phyloP scores from a whole-genome alignment of 805 yeast genomes.

The Hanseniaspora clermontiae region DNA sequence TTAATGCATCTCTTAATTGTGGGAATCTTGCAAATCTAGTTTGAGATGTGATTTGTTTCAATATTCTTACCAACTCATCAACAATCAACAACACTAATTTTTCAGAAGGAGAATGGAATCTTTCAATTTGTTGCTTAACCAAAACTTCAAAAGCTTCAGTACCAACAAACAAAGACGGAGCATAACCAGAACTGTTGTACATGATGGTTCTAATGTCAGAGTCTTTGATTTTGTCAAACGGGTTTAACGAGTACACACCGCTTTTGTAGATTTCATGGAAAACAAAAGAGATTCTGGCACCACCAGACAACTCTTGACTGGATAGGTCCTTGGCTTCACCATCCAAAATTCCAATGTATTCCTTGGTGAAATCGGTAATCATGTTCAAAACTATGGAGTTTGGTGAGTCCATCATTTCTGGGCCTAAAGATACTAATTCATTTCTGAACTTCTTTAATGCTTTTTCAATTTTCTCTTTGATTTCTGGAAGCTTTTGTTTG shows the following conservation, averaged over 20 bases:
- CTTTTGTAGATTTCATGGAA: slow-evolving; percentile 92
- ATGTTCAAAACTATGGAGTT: slow-evolving; percentile 78
- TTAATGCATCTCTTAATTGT: slow-evolving; percentile 71
- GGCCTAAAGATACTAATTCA: slow-evolving; percentile 70
- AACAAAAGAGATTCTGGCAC: slow-evolving; percentile 93
- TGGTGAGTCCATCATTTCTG: slow-evolving; percentile 80
- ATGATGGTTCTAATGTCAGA: slow-evolving; percentile 91
- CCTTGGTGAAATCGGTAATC: slow-evolving; percentile 86
- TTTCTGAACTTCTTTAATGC: slow-evolving; percentile 72
- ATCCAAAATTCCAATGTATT: slow-evolving; percentile 77
- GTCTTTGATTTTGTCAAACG: slow-evolving; percentile 91
- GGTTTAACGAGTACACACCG: slow-evolving; percentile 84
- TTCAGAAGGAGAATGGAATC: slow-evolving; percentile 87
- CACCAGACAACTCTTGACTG: slow-evolving; percentile 86
- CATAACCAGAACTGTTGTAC: slow-evolving; percentile 92
- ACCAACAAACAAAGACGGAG: slow-evolving; percentile 93
- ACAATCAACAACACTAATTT: slow-evolving; percentile 82
- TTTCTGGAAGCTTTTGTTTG: slow-evolving; percentile 79
- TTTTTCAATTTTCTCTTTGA: slow-evolving; percentile 75
- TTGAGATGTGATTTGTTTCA: slow-evolving; percentile 70
- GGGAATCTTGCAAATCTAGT: slow-evolving; percentile 85
- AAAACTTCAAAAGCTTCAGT: slow-evolving; percentile 94
- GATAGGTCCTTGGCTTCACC: slow-evolving; percentile 88
- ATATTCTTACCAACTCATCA: slow-evolving; percentile 85
- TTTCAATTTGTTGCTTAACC: slow-evolving; percentile 81